Evolutionary conservation across 2,329 filamentous ascomycete genomes (phyloP).

Genomic region (Stagonosporopsis vannaccii): DNA sequence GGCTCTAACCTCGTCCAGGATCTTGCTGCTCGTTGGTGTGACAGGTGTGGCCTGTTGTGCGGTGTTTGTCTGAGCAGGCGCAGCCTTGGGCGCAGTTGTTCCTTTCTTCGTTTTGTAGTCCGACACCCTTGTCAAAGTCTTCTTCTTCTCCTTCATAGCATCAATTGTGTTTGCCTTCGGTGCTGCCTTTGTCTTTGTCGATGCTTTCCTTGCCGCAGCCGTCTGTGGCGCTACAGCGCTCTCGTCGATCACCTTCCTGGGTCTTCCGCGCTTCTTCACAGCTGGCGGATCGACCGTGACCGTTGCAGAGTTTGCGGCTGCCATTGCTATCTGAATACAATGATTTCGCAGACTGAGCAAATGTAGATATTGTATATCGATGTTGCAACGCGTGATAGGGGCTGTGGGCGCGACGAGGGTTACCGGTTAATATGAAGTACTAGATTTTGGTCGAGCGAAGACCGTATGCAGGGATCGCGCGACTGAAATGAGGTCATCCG

Average conservation of each 20-base stretch:
- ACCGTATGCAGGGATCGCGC: constrained; percentile 12
- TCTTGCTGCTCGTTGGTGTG: constrained; percentile 38
- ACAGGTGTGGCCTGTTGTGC: constrained; percentile 34
- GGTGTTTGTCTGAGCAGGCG: constrained; percentile 14
- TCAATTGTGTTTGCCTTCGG: constrained; percentile 23
- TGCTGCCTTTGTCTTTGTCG: constrained; percentile 29
- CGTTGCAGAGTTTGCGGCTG: constrained; percentile 19
- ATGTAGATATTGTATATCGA: not conserved
- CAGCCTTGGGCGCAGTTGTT: constrained; percentile 21
- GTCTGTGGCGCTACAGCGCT: constrained; percentile 27
- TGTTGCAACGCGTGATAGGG: constrained; percentile 23
- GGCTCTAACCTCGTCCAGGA: constrained; percentile 38
- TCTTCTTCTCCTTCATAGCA: constrained; percentile 25
- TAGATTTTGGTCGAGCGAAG: constrained; percentile 25
- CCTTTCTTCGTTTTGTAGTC: constrained; percentile 21
- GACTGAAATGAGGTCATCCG: constrained; percentile 16
- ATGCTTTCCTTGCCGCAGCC: constrained; percentile 29
- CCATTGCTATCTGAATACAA: constrained; percentile 9
- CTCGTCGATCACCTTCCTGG: constrained; percentile 41
- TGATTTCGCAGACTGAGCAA: no score
- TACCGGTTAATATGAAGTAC: constrained; percentile 13
- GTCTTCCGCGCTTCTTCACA: constrained; percentile 43
- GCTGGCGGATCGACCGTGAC: constrained; percentile 22
- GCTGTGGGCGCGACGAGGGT: constrained; percentile 26
- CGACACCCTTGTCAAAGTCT: constrained; percentile 16